A percentile compares a stretch with the other conserved stretches of the same genome.
These are phyloP conservation scores for Russula virescens DNA, from an alignment of 768 basidiomycete species.

Conservation along the genomic window DNA sequence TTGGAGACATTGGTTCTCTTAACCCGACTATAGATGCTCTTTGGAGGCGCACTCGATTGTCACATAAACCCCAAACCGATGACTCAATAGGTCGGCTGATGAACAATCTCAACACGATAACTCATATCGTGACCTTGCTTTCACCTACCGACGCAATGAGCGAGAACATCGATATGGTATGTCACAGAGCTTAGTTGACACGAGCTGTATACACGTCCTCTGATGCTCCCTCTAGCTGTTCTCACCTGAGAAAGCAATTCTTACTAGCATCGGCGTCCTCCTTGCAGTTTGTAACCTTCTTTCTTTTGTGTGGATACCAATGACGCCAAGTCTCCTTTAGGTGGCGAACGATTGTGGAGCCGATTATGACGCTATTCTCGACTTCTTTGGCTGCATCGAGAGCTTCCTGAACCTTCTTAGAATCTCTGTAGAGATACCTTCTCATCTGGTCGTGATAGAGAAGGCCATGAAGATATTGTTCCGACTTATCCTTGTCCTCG, in stretches of 20 bases:
- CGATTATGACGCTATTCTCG: neutral
- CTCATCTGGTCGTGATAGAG: neutral
- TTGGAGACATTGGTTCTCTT: neutral
- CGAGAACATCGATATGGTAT: conserved; percentile 1
- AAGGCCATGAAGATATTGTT: conserved; percentile 12
- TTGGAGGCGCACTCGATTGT: neutral
- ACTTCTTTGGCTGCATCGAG: conserved; percentile 3
- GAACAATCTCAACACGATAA: neutral
- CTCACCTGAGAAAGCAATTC: conserved; percentile 1
- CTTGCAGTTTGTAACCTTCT: neutral
- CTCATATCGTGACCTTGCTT: conserved; percentile 1
- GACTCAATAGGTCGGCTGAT: neutral
- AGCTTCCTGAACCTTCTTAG: neutral
- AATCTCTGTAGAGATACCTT: neutral
- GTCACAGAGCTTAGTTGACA: neutral
- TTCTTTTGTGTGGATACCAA: neutral
- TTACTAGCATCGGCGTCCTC: neutral
- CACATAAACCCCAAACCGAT: neutral
- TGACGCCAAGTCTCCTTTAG: neutral
- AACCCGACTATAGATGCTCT: neutral
- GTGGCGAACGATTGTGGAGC: neutral
- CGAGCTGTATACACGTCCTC: neutral
- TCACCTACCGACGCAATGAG: neutral
- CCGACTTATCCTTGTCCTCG: conserved; percentile 4
- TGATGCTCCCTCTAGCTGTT: neutral